These are phyloP conservation scores for Cercospora berteroae DNA, from an alignment of 2,329 filamentous ascomycete genomes.

Conservation along the genomic window DNA sequence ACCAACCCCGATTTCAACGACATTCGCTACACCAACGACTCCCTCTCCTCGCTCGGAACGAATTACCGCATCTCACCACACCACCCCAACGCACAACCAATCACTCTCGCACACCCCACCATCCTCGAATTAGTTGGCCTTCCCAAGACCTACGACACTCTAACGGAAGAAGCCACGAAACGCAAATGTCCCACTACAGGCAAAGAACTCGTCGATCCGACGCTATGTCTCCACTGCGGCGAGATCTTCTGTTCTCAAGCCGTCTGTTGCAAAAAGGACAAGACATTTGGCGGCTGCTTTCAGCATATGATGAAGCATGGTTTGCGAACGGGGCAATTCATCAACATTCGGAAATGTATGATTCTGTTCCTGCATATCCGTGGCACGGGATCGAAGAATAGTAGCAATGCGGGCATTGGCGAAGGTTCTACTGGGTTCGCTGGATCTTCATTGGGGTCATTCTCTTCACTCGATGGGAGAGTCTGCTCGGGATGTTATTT, in stretches of 20 bases:
- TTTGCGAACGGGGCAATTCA: slow-evolving; percentile 84
- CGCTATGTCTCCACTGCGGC: slow-evolving; percentile 90
- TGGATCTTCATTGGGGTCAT: background rate
- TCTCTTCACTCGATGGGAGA: background rate
- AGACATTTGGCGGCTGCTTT: slow-evolving; percentile 72
- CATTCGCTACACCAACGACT: slow-evolving; percentile 8
- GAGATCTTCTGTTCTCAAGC: slow-evolving; percentile 96
- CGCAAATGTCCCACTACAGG: slow-evolving; percentile 83
- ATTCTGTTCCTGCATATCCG: slow-evolving; percentile 80
- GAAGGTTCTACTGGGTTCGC: background rate
- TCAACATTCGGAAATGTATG: slow-evolving; percentile 95
- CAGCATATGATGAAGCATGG: slow-evolving; percentile 91
- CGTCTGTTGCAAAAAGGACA: slow-evolving; percentile 77
- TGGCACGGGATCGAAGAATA: slow-evolving; percentile 31
- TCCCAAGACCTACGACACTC: slow-evolving; percentile 84
- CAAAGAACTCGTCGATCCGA: slow-evolving; percentile 86
- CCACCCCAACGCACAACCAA: slow-evolving; percentile 6
- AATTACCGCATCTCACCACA: slow-evolving; percentile 17
- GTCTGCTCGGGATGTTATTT: slow-evolving; percentile 67
- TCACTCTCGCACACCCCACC: slow-evolving; percentile 71
- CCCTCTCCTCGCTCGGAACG: background rate
- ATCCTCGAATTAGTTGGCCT: slow-evolving; percentile 94
- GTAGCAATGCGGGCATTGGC: background rate
- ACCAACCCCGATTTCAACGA: slow-evolving; percentile 36
- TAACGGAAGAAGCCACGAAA: slow-evolving; percentile 88